Evolutionary conservation across 306 rosid genomes (phyloP).

Genomic region (Acacia crassicarpa): DNA sequence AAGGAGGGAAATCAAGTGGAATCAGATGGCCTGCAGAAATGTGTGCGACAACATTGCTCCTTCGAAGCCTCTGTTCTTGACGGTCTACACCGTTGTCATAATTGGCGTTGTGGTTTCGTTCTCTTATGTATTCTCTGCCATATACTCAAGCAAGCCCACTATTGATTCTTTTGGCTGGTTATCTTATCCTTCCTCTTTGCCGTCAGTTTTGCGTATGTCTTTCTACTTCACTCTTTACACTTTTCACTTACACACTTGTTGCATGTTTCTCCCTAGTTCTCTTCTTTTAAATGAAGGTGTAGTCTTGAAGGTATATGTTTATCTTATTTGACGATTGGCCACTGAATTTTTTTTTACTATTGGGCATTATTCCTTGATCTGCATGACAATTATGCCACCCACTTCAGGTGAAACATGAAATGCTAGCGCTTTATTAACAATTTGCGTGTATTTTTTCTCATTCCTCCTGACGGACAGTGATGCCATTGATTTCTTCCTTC

Average conservation of each 20-base stretch:
- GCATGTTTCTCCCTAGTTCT: background rate
- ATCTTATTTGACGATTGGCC: background rate
- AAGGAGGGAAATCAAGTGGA: background rate
- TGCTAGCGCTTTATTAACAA: background rate
- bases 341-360: background rate
- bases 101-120: conserved; percentile 64
- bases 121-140: conserved; percentile 68
- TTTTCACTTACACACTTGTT: background rate
- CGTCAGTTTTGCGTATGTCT: conserved; percentile 41
- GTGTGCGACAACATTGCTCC: conserved; percentile 50
- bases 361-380: background rate
- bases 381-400: background rate
- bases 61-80: conserved; percentile 60
- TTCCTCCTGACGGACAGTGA: background rate
- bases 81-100: conserved; percentile 60
- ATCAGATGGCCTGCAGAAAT: conserved; percentile 47
- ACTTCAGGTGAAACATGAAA: background rate
- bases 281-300: background rate
- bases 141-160: conserved; percentile 48
- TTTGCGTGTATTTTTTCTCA: background rate
- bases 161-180: conserved; percentile 44
- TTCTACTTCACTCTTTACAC: background rate
- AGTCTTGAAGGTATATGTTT: background rate
- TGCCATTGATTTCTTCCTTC: too few relatives aligned
- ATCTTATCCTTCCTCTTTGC: conserved; percentile 29